Base-by-base conservation (phyloP, 2,329 filamentous ascomycete species). In the Aspergillus bombycis region DNA sequence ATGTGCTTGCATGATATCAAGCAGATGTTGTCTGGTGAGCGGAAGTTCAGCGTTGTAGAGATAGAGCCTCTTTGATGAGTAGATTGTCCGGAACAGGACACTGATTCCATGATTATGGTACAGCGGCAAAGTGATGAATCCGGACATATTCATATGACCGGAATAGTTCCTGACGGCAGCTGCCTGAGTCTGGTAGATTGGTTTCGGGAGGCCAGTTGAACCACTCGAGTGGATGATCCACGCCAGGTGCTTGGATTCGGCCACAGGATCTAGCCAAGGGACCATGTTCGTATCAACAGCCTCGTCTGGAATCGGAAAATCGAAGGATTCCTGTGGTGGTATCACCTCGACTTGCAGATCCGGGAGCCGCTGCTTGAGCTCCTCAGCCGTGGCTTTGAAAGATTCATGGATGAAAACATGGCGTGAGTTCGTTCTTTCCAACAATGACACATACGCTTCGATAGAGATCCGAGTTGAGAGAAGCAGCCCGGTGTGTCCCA, bases 131-230 rank as follows among this genome's bases (percentile, higher is more conserved):
- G 86, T 85, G 53, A 86, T 79, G 62, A 89, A 84, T 0, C 81
- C 80, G 26, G 78, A 78, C 77, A 86, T 74, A 4, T 77, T 78
- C 67, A 82, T 80, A 28, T 79, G 80, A 12, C 77, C 78, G 0
- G 72, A 69, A 14, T 82, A 85, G 58, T 85, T 86, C 10, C 78
- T 78, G 10, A 88, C 73, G 8, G 80, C 82, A 14, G 82, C 79
- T 11, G 74, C 71, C 59, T 90, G 85, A 0, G 83, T 85, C 56
- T 87, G 83, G 62, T 82, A 86, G 53, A 90, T 88, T 0, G 87
- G 86, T 65, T 89, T 89, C 0, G 88, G 88, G 0, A 89, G 77
- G 0, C 87, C 87, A 0, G 88, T 89, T 0, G 84, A 87, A 9
- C 88, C 87, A 21, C 79, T 81, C 2, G 81, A 83, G 66, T 84